phyloP scores from a whole-genome alignment of 768 basidiomycete species.

The Boletus subparvulus region DNA sequence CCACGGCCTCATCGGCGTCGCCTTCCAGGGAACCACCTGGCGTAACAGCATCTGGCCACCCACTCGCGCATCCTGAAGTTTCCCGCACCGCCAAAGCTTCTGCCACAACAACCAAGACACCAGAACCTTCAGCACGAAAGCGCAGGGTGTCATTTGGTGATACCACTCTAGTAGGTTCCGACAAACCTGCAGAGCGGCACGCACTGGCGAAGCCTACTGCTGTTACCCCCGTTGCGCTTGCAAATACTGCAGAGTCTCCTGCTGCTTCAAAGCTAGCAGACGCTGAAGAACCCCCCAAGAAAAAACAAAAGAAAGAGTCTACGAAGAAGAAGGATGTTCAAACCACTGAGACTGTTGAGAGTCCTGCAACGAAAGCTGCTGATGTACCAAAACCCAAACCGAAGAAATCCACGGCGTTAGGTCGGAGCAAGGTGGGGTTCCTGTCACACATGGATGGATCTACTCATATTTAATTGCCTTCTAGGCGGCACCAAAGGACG shows the following conservation, averaged over 20 bases:
- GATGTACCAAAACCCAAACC: neutral
- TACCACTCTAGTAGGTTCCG: neutral
- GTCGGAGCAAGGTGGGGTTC: constrained; percentile 14
- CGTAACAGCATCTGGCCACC: neutral
- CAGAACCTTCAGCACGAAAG: constrained; percentile 22
- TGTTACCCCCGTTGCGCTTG: neutral
- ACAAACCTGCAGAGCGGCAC: neutral
- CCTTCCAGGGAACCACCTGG: neutral
- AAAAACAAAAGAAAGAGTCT: constrained; percentile 14
- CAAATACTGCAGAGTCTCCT: neutral
- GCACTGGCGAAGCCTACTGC: constrained; percentile 7
- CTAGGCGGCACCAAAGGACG: constrained; percentile 6
- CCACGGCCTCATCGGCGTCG: neutral
- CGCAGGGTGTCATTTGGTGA: constrained; percentile 23
- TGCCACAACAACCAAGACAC: neutral
- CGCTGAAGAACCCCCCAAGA: constrained; percentile 15
- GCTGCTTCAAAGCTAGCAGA: neutral
- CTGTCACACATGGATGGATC: neutral
- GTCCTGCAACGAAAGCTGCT: constrained; percentile 10
- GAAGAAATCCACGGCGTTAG: constrained; percentile 3
- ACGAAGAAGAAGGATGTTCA: constrained; percentile 5
- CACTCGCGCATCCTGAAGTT: neutral
- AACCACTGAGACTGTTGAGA: neutral
- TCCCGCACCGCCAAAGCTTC: neutral
- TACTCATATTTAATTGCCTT: constrained; percentile 3